phyloP scores from a whole-genome alignment of 2,329 filamentous ascomycete genomes.

The Clathrospora elynae region DNA sequence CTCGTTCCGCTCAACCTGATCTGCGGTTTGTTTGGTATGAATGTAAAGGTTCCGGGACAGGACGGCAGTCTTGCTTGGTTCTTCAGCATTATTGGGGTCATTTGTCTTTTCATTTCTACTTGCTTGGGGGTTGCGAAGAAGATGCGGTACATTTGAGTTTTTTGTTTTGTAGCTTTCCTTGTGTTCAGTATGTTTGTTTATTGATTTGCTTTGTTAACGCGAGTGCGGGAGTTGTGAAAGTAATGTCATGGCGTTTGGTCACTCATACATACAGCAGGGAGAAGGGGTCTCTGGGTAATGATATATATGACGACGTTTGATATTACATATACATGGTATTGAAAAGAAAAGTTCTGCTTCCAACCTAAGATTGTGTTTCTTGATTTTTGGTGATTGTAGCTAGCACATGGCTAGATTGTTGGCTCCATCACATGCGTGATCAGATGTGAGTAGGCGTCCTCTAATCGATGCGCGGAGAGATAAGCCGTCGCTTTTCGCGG shows the following conservation, averaged over 20 bases:
- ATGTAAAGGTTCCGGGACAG: constrained; percentile 73
- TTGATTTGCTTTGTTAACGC: constrained; percentile 7
- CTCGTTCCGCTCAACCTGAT: constrained; percentile 95
- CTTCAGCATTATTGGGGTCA: constrained; percentile 63
- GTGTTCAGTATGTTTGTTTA: constrained; percentile 1
- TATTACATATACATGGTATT: constrained; percentile 8
- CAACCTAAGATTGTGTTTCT: not conserved
- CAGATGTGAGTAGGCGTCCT: too few relatives aligned
- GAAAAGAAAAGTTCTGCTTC: constrained; percentile 17
- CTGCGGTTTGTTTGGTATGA: constrained; percentile 87
- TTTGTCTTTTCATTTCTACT: constrained; percentile 53
- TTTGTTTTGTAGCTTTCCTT: constrained; percentile 3
- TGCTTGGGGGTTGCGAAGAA: constrained; percentile 52
- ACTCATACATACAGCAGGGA: constrained; percentile 2
- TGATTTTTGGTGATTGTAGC: too few relatives aligned
- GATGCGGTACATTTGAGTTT: constrained; percentile 49
- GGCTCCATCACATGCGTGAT: constrained; percentile 1
- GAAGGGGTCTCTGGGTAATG: constrained; percentile 4
- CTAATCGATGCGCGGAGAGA: constrained; percentile 3
- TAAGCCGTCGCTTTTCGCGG: constrained; percentile 4
- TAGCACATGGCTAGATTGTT: not conserved
- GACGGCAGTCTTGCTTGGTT: constrained; percentile 59
- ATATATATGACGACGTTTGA: constrained; percentile 9
- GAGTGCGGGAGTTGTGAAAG: constrained; percentile 12
- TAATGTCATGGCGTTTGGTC: constrained; percentile 2